Evolutionary conservation across 2,329 filamentous ascomycete species (phyloP).

Genomic region (Bipolaris gigantea): DNA sequence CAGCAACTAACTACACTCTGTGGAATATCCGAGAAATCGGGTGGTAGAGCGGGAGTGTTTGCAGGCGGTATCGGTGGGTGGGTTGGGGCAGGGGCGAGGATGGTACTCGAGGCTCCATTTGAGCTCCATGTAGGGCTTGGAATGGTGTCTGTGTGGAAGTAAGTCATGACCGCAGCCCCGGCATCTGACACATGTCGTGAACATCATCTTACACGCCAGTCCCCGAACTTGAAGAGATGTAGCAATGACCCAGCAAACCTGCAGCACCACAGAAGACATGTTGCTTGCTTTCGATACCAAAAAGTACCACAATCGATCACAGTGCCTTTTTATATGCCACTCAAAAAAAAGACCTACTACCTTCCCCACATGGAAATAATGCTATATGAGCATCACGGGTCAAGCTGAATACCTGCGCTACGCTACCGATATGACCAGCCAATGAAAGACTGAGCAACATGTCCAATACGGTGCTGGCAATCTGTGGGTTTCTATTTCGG

Average conservation of each 20-base stretch:
- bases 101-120: neutral
- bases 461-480: too few relatives aligned
- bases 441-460: too few relatives aligned
- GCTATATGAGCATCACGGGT: too few relatives aligned
- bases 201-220: neutral
- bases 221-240: neutral
- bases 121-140: neutral
- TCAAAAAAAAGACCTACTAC: too few relatives aligned
- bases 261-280: neutral
- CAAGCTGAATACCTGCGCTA: too few relatives aligned
- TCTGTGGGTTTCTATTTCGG: too few relatives aligned
- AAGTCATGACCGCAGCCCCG: neutral
- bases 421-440: too few relatives aligned
- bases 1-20: neutral
- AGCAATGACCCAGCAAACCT: neutral
- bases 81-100: neutral
- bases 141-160: neutral
- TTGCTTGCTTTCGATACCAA: too few relatives aligned
- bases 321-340: too few relatives aligned
- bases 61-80: neutral
- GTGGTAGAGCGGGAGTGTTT: neutral
- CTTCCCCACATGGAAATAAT: too few relatives aligned
- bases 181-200: neutral
- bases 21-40: neutral
- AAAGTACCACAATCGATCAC: too few relatives aligned